Conservation (phyloP, 352 stramenopile genomes). For the Globisporangium uncinulatum region DNA sequence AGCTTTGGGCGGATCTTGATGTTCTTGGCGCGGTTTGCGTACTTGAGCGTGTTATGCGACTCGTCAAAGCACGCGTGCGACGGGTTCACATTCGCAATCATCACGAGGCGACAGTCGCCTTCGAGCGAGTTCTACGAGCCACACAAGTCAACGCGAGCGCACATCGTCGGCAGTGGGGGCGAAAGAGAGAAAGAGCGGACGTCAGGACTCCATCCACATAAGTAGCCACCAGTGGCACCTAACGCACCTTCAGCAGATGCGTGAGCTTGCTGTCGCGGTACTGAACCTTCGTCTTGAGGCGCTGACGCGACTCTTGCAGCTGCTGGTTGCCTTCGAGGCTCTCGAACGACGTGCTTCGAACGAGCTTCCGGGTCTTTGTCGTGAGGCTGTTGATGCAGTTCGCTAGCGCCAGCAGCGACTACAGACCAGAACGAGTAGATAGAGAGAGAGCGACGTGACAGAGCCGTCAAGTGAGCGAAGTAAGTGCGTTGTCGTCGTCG, state of each 20-base stretch:
- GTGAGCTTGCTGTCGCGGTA: constrained; percentile 89
- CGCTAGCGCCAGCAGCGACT: constrained; percentile 74
- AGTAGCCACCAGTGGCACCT: background rate
- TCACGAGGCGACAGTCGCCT: constrained; percentile 86
- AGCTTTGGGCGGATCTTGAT: constrained; percentile 86
- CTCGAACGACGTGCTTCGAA: constrained; percentile 31
- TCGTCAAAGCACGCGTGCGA: constrained; percentile 81
- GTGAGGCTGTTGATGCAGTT: constrained; percentile 89
- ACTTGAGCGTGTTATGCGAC: constrained; percentile 89
- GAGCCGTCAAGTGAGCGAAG: too few species aligned
- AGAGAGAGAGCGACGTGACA: background rate
- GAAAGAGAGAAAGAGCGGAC: too few species aligned
- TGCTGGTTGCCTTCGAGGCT: constrained; percentile 14
- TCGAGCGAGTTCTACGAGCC: constrained; percentile 63
- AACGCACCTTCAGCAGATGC: constrained; percentile 67
- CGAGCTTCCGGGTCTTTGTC: constrained; percentile 22
- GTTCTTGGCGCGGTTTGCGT: constrained; percentile 86
- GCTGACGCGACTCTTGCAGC: constrained; percentile 21
- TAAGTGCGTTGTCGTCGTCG: background rate
- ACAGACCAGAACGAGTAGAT: background rate
- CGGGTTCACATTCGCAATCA: constrained; percentile 87
- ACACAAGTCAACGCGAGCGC: background rate
- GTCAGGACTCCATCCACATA: too few species aligned
- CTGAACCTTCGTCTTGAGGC: constrained; percentile 41
- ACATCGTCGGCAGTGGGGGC: too few species aligned